phyloP scores from a whole-genome alignment of 2,329 filamentous ascomycete species.

The Chaetomium olivaceum region DNA sequence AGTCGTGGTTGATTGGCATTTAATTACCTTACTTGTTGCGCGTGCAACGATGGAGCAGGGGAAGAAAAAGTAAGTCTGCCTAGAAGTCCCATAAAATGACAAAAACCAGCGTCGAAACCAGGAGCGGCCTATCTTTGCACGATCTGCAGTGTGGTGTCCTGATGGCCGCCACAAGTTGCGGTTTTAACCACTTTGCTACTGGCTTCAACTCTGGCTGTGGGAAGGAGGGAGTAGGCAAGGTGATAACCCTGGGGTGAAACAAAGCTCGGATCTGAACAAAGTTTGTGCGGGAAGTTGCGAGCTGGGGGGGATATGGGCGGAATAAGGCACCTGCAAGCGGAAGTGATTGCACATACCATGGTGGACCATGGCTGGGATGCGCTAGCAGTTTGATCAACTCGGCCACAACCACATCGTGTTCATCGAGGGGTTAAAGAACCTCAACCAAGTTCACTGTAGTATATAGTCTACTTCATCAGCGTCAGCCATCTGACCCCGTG shows the following conservation, averaged over 20 bases:
- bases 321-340: too few species aligned
- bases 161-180: conserved; percentile 11
- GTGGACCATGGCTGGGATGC: too few species aligned
- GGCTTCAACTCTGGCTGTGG: background rate
- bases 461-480: background rate
- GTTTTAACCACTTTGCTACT: conserved; percentile 7
- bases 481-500: background rate
- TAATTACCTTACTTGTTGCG: too few species aligned
- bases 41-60: too few species aligned
- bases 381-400: too few species aligned
- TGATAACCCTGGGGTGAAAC: background rate
- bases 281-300: background rate
- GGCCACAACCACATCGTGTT: too few species aligned
- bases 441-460: background rate
- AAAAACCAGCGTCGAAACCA: conserved; percentile 8
- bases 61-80: too few species aligned
- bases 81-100: background rate
- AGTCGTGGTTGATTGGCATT: too few species aligned
- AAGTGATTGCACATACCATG: too few species aligned
- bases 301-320: background rate
- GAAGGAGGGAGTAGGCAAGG: background rate
- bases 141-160: conserved; percentile 14
- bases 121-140: conserved; percentile 2
- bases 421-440: too few species aligned
- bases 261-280: background rate